These are phyloP conservation scores for Apodospora peruviana DNA, from an alignment of 495 filamentous ascomycete species.

Conservation along the genomic window DNA sequence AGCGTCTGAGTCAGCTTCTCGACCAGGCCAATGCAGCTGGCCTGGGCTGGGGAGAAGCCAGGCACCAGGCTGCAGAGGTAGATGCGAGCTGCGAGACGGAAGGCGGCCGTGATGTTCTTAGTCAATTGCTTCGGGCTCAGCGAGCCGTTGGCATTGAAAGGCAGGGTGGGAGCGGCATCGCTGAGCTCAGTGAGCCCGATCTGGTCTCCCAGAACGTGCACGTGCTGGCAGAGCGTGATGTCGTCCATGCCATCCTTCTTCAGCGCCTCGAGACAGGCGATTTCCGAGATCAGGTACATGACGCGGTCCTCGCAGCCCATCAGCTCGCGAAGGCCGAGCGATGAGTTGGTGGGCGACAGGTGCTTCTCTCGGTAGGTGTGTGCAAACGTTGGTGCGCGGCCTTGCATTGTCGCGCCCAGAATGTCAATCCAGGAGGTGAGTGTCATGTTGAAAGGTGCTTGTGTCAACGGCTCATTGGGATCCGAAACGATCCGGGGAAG, in stretches of 20 bases:
- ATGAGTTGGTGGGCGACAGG: slow-evolving; percentile 59
- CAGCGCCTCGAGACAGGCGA: slow-evolving; percentile 87
- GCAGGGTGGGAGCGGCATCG: slow-evolving; percentile 45
- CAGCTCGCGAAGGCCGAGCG: slow-evolving; percentile 73
- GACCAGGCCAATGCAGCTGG: slow-evolving; percentile 67
- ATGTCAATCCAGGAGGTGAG: slow-evolving; percentile 96
- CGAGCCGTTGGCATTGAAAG: slow-evolving; percentile 61
- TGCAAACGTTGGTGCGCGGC: slow-evolving; percentile 77
- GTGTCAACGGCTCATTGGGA: slow-evolving; percentile 47
- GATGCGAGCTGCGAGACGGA: slow-evolving; percentile 87
- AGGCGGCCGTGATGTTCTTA: slow-evolving; percentile 81
- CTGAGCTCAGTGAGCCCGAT: slow-evolving; percentile 70
- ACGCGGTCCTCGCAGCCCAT: slow-evolving; percentile 98
- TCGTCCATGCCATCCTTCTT: slow-evolving; percentile 77
- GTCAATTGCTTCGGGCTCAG: slow-evolving; percentile 75
- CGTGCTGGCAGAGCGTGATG: slow-evolving; percentile 77
- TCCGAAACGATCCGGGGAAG: slow-evolving; percentile 60
- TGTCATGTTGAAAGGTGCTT: slow-evolving; percentile 92
- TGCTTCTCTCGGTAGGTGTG: slow-evolving; percentile 91
- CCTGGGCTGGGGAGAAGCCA: slow-evolving; percentile 67
- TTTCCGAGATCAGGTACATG: slow-evolving; percentile 98
- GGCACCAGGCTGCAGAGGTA: slow-evolving; percentile 93
- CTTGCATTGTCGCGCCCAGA: slow-evolving; percentile 87
- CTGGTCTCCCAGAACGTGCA: slow-evolving; percentile 72
- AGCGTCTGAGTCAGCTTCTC: slow-evolving; percentile 65